Evolutionary conservation across 208 protist genomes (phyloP), one percentile per base, ranked within the genome.

Genomic region (Sergeia podlipaevii): DNA sequence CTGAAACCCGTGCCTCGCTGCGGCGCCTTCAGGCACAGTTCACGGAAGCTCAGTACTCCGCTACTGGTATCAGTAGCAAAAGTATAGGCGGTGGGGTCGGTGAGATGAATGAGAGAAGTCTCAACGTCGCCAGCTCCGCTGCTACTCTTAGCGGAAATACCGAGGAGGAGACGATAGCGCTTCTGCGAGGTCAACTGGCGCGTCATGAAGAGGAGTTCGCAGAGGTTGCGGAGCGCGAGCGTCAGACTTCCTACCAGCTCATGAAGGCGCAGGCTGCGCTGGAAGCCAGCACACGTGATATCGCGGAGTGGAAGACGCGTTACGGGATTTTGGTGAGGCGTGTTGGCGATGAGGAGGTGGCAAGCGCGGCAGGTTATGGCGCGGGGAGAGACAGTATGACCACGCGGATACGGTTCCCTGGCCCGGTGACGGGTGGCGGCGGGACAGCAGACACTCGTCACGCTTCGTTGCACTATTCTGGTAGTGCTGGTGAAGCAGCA

Each of bases 241-340:
- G 74, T 20, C 2, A 65, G 21, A 10, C 74, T 1, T 48, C 66
- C 2, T 53, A 67, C 0, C 70, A 77, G 50, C 20, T 76, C 10
- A 52, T 82, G 46, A 74, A 79, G 43, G 54, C 57, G 38, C 72
- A 85, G 45, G 67, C 72, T 7, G 59, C 70, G 6, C 39, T 89
- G 10, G 75, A 83, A 43, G 60, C 72, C 17, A 67, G 62, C 5
- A 26, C 62, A 49, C 60, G 74, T 4, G 74, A 85, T 34, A 57
- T 65, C 18, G 65, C 57, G 2, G 74, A 89, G 21, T 63, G 79
- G 70, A 77, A 68, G 13, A 46, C 51, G 18, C 67, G 73, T 0
- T 85, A 67, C 60, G 77, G 85, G 37, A 62, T 62, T 8, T 44
- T 74, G 20, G 69, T 60, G 18, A 60, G 63, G 27, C 64, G 74